Percentiles rank a stretch among this genome's conserved stretches.
phyloP scores from a whole-genome alignment of 176 grass and related monocot genomes.

The Rhynchospora tenuis region DNA sequence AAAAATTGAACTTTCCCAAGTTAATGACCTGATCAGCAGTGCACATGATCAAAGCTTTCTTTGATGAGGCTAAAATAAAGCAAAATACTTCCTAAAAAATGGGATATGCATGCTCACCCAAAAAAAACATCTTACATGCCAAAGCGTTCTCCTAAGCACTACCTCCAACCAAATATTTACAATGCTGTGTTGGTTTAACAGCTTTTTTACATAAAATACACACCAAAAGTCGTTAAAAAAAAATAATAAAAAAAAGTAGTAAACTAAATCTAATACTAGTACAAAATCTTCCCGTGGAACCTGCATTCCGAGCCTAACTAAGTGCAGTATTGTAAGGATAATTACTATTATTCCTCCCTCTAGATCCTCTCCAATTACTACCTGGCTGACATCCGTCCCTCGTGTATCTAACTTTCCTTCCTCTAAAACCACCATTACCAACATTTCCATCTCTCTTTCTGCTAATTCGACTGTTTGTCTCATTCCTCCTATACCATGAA shows the following conservation, averaged over 20 bases:
- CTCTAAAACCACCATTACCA: constrained; percentile 5
- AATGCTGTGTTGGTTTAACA: background rate
- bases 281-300: background rate
- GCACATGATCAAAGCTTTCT: background rate
- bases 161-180: background rate
- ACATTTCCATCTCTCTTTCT: constrained; percentile 15
- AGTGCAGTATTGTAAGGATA: constrained; percentile 9
- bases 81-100: background rate
- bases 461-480: background rate
- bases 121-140: background rate
- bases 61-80: background rate
- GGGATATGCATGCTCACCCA: background rate
- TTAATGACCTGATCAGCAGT: too few species aligned
- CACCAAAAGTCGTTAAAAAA: background rate
- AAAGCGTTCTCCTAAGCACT: background rate
- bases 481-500: constrained; percentile 11
- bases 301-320: background rate
- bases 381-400: constrained; percentile 7
- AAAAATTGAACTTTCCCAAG: background rate
- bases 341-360: constrained; percentile 11
- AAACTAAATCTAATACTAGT: background rate
- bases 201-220: background rate
- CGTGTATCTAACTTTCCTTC: constrained; percentile 10
- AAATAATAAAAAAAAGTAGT: too few species aligned
- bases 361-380: constrained; percentile 7